Evolutionary conservation across 164 flowering plant species (phyloP).

Genomic region (Vitis cinerea): DNA sequence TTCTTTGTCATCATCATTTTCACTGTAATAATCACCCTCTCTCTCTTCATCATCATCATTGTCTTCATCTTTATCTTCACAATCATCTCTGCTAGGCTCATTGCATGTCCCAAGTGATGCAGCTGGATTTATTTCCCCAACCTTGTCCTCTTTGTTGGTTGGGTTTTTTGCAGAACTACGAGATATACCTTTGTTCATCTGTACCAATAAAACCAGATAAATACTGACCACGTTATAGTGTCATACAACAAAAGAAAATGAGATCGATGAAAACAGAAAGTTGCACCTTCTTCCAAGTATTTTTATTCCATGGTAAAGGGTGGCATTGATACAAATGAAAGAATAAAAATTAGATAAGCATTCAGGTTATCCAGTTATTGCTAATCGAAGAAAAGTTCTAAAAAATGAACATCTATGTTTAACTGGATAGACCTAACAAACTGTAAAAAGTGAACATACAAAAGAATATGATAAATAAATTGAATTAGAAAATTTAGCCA

Average conservation of each 20-base stretch:
- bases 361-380: too few relatives aligned
- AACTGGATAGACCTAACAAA: too few relatives aligned
- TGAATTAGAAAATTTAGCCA: too few relatives aligned
- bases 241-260: background rate
- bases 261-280: background rate
- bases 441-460: too few relatives aligned
- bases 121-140: slow-evolving; percentile 48
- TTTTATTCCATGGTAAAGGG: too few relatives aligned
- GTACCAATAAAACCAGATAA: slow-evolving; percentile 17
- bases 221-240: background rate
- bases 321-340: too few relatives aligned
- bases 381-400: too few relatives aligned
- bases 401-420: too few relatives aligned
- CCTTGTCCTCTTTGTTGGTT: slow-evolving; percentile 35
- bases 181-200: slow-evolving; percentile 76
- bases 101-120: slow-evolving; percentile 62
- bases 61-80: slow-evolving; percentile 4
- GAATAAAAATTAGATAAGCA: too few relatives aligned
- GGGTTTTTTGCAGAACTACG: slow-evolving; percentile 18
- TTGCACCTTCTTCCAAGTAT: too few relatives aligned
- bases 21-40: slow-evolving; percentile 26
- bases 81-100: slow-evolving; percentile 27
- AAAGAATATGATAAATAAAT: too few relatives aligned
- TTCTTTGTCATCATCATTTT: slow-evolving; percentile 14
- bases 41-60: slow-evolving; percentile 16